Conservation (phyloP, 2,329 filamentous ascomycete species). For the Phialophora tarda region DNA sequence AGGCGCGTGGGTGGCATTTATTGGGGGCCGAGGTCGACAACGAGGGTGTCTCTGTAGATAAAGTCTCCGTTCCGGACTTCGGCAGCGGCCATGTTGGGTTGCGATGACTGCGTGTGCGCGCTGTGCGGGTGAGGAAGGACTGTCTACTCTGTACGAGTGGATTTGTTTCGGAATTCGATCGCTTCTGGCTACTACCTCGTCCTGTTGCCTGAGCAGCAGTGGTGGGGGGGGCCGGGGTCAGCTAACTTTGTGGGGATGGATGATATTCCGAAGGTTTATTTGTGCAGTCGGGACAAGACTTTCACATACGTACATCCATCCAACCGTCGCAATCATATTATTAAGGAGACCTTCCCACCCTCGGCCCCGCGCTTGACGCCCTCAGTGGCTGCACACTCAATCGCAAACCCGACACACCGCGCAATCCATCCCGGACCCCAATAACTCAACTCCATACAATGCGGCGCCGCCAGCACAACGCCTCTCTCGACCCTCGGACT, state of each 20-base stretch:
- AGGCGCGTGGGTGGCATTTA: slow-evolving; percentile 56
- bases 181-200: neutral
- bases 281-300: neutral
- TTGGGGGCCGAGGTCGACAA: slow-evolving; percentile 52
- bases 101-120: neutral
- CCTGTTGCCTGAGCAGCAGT: neutral
- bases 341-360: neutral
- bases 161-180: neutral
- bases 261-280: neutral
- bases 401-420: slow-evolving; percentile 14
- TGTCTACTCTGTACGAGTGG: no score
- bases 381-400: slow-evolving; percentile 12
- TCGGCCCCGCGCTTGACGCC: neutral
- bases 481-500: slow-evolving; percentile 14
- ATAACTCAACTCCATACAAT: slow-evolving; percentile 23
- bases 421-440: slow-evolving; percentile 13
- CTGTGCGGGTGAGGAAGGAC: neutral
- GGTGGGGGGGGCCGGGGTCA: neutral
- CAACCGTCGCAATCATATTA: neutral
- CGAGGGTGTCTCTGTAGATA: slow-evolving; percentile 49
- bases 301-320: neutral
- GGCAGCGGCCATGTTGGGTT: slow-evolving; percentile 15
- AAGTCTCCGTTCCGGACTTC: slow-evolving; percentile 32
- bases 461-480: slow-evolving; percentile 10
- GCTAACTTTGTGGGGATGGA: neutral